A percentile compares a stretch with the other conserved stretches of the same genome.
Conservation (phyloP, 2,329 filamentous ascomycete species). For the Verticillium alfalfae region DNA sequence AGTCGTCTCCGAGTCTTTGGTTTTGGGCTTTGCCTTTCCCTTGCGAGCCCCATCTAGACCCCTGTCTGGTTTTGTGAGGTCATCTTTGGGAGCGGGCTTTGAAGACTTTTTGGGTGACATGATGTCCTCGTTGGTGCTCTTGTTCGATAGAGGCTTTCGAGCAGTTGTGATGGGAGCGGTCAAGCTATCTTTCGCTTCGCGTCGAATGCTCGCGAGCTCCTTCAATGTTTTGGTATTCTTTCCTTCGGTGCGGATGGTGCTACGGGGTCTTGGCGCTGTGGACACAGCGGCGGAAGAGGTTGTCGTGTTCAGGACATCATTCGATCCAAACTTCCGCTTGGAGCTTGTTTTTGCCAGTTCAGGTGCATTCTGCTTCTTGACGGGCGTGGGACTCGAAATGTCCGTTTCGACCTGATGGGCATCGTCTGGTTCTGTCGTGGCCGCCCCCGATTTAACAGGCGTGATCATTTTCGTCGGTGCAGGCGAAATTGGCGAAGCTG, state of each 20-base stretch:
- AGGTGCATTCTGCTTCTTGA: neutral
- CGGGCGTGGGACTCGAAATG: neutral
- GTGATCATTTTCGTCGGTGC: neutral
- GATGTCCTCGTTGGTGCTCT: conserved; percentile 56
- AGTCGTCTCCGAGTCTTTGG: conserved; percentile 16
- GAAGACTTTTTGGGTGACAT: conserved; percentile 50
- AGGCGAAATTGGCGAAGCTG: neutral
- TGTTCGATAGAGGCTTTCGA: conserved; percentile 47
- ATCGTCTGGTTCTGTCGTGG: neutral
- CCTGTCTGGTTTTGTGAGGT: conserved; percentile 26
- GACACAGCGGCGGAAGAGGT: neutral
- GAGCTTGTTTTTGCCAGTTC: conserved; percentile 37
- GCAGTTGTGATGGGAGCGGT: conserved; percentile 16
- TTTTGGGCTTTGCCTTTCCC: conserved; percentile 18
- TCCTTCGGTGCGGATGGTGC: conserved; percentile 12
- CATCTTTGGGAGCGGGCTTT: conserved; percentile 18
- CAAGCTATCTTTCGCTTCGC: conserved; percentile 29
- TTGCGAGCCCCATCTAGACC: conserved; percentile 25
- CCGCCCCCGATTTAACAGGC: neutral
- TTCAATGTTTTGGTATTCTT: conserved; percentile 39
- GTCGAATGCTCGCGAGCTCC: conserved; percentile 34
- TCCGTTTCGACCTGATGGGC: neutral
- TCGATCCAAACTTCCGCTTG: conserved; percentile 52
- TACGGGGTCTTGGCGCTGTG: neutral
- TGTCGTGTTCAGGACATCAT: conserved; percentile 40